Evolutionary conservation across 1,284 basidiomycete species (phyloP), one percentile per base, ranked within the genome.

Genomic region (Microbotryum lychnidis-dioicae): DNA sequence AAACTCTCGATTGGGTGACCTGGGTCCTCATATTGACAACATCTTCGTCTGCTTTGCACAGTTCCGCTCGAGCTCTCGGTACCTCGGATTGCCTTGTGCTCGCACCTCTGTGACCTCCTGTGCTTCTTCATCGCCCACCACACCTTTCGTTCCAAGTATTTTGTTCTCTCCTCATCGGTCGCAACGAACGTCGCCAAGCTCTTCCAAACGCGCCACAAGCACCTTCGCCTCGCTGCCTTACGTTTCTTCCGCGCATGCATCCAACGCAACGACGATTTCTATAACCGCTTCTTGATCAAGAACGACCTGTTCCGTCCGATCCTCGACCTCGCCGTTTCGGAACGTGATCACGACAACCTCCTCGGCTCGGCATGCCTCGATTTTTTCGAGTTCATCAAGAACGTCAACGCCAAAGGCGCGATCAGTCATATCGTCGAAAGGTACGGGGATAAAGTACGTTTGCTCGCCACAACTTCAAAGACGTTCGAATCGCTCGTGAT

Each of bases 281-380:
- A 91, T 63, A 85, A 89, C 71, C 82, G 82, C 47, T 87, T 91
- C 73, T 80, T 97, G 54, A 83, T 87, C 74, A 93, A 93, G 78
- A 81, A 88, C 66, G 89, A 92, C 70, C 78, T 92, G 23, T 79
- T 96, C 64, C 82, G 83, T 65, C 87, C 90, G 7, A 84, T 97
- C 62, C 77, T 97, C 57, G 84, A 89, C 60, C 78, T 97, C 61
- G 86, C 91, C 31, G 75, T 87, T 44, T 82, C 82, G 56, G 94
- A 97, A 76, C 87, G 87, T 33, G 80, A 81, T 52, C 81, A 88
- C 62, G 94, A 98, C 76, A 98, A 94, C 75, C 81, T 99, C 67
- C 80, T 98, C 51, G 88, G 86, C 71, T 93, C 91, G 67, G 89
- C 93, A 21, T 97, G 91, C 78, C 86, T 96, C 72, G 94, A 98